These are phyloP conservation scores for Eutypella sp. DNA, from an alignment of 2,329 filamentous ascomycete genomes.

Conservation along the genomic window DNA sequence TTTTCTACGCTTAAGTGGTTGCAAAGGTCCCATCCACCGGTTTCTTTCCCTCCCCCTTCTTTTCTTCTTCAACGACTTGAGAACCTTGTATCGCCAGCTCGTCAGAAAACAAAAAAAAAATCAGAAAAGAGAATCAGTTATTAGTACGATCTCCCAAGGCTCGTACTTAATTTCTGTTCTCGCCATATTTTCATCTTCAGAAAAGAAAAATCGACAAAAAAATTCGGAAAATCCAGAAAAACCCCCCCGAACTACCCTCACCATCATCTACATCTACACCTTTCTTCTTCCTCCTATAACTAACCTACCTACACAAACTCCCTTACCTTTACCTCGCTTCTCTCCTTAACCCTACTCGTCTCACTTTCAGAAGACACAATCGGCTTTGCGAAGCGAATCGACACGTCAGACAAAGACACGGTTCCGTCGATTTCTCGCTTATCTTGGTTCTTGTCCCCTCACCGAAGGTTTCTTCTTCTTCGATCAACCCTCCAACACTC, in stretches of 20 bases:
- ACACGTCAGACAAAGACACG: neutral
- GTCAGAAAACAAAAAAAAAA: constrained; percentile 39
- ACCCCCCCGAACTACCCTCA: constrained; percentile 12
- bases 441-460: neutral
- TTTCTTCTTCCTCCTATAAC: constrained; percentile 1
- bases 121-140: constrained; percentile 44
- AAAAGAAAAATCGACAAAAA: constrained; percentile 51
- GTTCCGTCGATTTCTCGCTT: neutral
- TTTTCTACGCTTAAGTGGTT: constrained; percentile 16
- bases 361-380: no score
- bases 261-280: constrained; percentile 12
- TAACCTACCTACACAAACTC: no score
- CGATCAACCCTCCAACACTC: neutral
- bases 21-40: constrained; percentile 7
- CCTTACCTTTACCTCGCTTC: neutral
- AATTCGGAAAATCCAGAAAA: constrained; percentile 55
- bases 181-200: constrained; percentile 44
- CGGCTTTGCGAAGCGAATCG: no score
- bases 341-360: neutral
- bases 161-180: constrained; percentile 58
- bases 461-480: neutral
- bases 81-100: constrained; percentile 44
- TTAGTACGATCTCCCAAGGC: constrained; percentile 42
- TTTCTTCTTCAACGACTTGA: constrained; percentile 39
- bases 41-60: constrained; percentile 32